Conservation (phyloP, 345 rosid genomes). For the Psidium guajava region DNA sequence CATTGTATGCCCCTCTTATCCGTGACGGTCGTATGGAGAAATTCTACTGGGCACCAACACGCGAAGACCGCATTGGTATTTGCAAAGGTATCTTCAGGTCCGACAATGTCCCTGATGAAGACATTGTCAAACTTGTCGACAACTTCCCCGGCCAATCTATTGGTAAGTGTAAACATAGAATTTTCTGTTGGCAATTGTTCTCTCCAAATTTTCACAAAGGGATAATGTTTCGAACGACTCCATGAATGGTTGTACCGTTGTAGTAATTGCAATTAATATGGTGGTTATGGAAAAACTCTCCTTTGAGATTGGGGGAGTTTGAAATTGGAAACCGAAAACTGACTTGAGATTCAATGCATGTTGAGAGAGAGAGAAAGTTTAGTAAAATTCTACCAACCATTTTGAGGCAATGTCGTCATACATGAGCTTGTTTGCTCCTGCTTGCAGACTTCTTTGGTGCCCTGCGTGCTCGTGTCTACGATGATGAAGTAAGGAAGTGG, state of each 20-base stretch:
- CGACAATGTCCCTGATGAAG: conserved; percentile 2
- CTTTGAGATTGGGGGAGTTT: background rate
- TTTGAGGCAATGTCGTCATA: background rate
- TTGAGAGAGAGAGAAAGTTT: background rate
- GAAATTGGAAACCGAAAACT: background rate
- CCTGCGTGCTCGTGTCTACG: conserved; percentile 13
- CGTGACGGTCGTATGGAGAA: conserved; percentile 22
- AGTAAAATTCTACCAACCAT: background rate
- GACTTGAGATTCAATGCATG: background rate
- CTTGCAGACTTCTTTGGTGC: conserved; percentile 16
- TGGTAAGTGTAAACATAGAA: conserved; percentile 1
- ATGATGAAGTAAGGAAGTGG: conserved; percentile 20
- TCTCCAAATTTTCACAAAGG: background rate
- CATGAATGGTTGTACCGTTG: background rate
- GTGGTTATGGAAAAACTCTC: background rate
- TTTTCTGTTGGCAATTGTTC: background rate
- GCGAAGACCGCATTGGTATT: conserved; percentile 17
- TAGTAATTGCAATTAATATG: background rate
- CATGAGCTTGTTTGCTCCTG: background rate
- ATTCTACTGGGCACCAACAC: conserved; percentile 20
- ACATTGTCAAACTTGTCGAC: conserved; percentile 11
- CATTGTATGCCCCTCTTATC: conserved; percentile 15
- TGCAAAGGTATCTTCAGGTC: conserved; percentile 14
- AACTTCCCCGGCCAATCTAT: conserved; percentile 15
- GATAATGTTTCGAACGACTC: background rate